Percentiles rank a stretch among this genome's conserved stretches.
These are phyloP conservation scores for Hapsidospora chrysogenum DNA, from an alignment of 495 filamentous ascomycete species.

Conservation along the genomic window DNA sequence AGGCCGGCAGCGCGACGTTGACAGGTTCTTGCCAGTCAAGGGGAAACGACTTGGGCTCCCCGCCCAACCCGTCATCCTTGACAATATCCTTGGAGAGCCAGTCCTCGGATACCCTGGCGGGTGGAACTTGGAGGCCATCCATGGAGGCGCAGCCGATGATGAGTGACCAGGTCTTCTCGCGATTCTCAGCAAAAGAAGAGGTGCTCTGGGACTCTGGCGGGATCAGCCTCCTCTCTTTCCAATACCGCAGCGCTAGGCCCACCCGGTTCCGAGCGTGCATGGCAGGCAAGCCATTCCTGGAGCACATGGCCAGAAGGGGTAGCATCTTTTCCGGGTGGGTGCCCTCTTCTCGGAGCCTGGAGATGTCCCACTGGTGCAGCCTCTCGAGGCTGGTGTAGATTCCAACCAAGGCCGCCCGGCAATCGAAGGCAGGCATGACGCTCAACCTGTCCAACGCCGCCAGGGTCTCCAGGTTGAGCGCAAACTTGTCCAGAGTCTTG, in stretches of 20 bases:
- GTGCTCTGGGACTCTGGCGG: slow-evolving; percentile 13
- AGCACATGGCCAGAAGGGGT: slow-evolving; percentile 39
- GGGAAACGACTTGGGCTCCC: slow-evolving; percentile 21
- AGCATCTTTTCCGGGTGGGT: slow-evolving; percentile 33
- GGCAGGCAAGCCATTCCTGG: slow-evolving; percentile 54
- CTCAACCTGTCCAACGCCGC: slow-evolving; percentile 69
- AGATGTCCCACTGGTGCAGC: slow-evolving; percentile 51
- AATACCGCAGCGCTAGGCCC: slow-evolving; percentile 74
- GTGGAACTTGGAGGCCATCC: slow-evolving; percentile 29
- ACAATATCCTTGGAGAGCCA: slow-evolving; percentile 49
- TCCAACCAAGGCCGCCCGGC: slow-evolving; percentile 76
- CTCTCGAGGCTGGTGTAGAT: slow-evolving; percentile 48
- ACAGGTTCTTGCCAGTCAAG: slow-evolving; percentile 55
- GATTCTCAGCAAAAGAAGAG: slow-evolving; percentile 10
- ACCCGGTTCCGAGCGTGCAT: slow-evolving; percentile 60
- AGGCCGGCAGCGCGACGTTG: slow-evolving; percentile 21
- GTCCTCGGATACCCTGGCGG: slow-evolving; percentile 44
- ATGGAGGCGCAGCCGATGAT: slow-evolving; percentile 44
- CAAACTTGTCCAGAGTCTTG: slow-evolving; percentile 52
- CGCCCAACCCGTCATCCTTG: slow-evolving; percentile 25
- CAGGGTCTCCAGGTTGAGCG: slow-evolving; percentile 63
- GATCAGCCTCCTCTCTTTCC: slow-evolving; percentile 47
- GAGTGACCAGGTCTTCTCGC: slow-evolving; percentile 37
- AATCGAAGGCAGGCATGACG: slow-evolving; percentile 52
- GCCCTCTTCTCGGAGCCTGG: slow-evolving; percentile 33